phyloP scores from a whole-genome alignment of 2,329 filamentous ascomycete genomes.

The Endocalyx cinctus region DNA sequence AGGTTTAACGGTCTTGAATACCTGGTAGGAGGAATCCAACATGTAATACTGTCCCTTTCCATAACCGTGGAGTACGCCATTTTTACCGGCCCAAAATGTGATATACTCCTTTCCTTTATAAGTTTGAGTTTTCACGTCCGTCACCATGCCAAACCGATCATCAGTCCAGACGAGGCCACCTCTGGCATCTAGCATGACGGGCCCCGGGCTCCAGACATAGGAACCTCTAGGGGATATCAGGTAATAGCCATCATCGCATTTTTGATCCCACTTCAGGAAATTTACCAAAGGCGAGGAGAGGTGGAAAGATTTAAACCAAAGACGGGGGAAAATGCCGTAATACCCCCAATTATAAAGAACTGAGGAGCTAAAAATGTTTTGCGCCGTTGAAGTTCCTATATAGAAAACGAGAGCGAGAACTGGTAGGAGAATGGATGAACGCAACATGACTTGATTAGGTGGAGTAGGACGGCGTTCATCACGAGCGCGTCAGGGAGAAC shows the following conservation, averaged over 20 bases:
- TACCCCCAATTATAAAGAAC: constrained; percentile 13
- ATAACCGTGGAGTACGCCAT: constrained; percentile 6
- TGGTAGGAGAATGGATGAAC: too few species aligned
- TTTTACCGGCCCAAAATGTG: constrained; percentile 23
- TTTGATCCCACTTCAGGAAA: constrained; percentile 10
- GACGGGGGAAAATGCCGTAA: constrained; percentile 12
- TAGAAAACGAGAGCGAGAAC: too few species aligned
- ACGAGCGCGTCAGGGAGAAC: too few species aligned
- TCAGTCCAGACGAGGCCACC: constrained; percentile 14
- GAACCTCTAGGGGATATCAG: constrained; percentile 12
- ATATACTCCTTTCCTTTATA: constrained; percentile 26
- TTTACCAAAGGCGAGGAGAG: constrained; percentile 10
- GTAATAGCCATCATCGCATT: constrained; percentile 10
- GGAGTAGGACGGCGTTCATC: too few species aligned
- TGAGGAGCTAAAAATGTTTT: constrained; percentile 5
- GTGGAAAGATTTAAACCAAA: constrained; percentile 9
- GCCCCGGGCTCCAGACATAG: constrained; percentile 8
- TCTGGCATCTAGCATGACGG: constrained; percentile 11
- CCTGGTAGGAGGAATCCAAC: constrained; percentile 11
- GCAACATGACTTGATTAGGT: too few species aligned
- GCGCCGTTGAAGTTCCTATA: too few species aligned
- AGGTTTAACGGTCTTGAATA: constrained; percentile 9
- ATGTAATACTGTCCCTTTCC: constrained; percentile 9
- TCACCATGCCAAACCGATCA: constrained; percentile 8
- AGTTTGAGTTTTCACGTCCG: constrained; percentile 16